Base-by-base conservation (phyloP, 1,284 basidiomycete species). In the Cryptococcus sp. region DNA sequence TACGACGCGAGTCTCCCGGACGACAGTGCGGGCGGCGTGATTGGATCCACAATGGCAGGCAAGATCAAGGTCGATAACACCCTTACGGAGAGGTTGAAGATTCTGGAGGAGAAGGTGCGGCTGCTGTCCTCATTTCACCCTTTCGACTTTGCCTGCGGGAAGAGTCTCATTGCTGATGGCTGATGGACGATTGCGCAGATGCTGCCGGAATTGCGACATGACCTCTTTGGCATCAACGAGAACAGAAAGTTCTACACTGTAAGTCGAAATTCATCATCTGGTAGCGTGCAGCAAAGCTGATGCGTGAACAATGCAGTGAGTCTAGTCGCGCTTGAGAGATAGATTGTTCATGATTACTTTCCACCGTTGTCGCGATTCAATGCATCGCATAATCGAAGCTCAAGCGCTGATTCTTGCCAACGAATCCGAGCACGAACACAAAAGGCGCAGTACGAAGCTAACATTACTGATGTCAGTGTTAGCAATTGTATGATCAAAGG, bases 41-140 rank as follows among this genome's bases (percentile, higher is more conserved):
- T 88, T 68, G 84, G 95, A 23, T 77, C 84, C 25, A 89, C 85
- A 56, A 88, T 88, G 44, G 83, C 82, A 15, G 83, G 84, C 47
- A 85, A 90, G 52, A 96, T 96, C 75, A 88, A 86, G 39, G 83
- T 97, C 23, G 89, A 96, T 78, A 96, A 97, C 75, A 93, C 93
- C 0, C 82, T 97, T 53, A 91, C 92, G 66, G 92, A 94, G 74
- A 85, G 93, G 50, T 79, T 97, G 72, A 84, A 87, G 68, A 79
- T 96, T 64, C 81, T 96, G 46, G 92, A 96, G 79, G 90, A 94
- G 73, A 85, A 88, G 80, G 92, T 92, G 67, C 57, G 85, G 35
- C 42, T 20, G 35, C 31, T 23, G 0, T 45, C 38, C 4, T 38
- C 39, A 35, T 46, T 19, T 45, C 41, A 19, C 8, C 10, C 1